Conservation (phyloP, 371 early-diverging fungal species). For the Mortierella sp. region DNA sequence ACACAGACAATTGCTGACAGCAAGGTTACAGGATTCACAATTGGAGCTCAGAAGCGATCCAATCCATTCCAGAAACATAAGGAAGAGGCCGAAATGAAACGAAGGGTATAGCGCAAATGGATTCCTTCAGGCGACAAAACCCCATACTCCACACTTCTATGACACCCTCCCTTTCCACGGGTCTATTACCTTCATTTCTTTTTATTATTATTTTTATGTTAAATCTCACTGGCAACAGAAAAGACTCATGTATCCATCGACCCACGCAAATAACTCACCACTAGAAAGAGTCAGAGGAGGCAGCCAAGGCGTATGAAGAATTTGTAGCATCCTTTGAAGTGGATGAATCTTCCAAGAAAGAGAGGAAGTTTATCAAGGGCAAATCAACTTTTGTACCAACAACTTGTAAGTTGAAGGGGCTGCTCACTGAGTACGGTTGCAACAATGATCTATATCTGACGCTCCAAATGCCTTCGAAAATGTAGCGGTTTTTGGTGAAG, state of each 20-base stretch:
- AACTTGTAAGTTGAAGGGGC: slow-evolving; percentile 30
- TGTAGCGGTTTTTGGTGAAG: slow-evolving; percentile 56
- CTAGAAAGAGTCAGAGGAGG: slow-evolving; percentile 77
- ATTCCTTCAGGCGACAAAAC: slow-evolving; percentile 7
- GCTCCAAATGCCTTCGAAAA: background rate
- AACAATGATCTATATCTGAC: background rate
- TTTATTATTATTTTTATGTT: background rate
- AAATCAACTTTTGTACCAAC: slow-evolving; percentile 66
- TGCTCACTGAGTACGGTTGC: background rate
- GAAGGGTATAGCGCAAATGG: slow-evolving; percentile 66
- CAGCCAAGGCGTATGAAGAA: slow-evolving; percentile 85
- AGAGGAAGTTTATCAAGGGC: slow-evolving; percentile 74
- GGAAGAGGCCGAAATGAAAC: slow-evolving; percentile 79
- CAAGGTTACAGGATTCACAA: slow-evolving; percentile 77
- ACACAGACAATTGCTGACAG: slow-evolving; percentile 67
- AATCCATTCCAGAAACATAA: slow-evolving; percentile 81
- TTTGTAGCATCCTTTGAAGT: slow-evolving; percentile 90
- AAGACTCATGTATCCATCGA: slow-evolving; percentile 27
- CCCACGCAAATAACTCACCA: slow-evolving; percentile 7
- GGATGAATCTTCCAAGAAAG: slow-evolving; percentile 58
- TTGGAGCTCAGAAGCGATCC: slow-evolving; percentile 75
- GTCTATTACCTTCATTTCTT: background rate
- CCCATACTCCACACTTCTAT: background rate
- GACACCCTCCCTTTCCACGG: background rate
- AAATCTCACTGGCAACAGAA: slow-evolving; percentile 7